Evolutionary conservation across 2,329 filamentous ascomycete genomes (phyloP).

Genomic region (Metarhizium humberi): DNA sequence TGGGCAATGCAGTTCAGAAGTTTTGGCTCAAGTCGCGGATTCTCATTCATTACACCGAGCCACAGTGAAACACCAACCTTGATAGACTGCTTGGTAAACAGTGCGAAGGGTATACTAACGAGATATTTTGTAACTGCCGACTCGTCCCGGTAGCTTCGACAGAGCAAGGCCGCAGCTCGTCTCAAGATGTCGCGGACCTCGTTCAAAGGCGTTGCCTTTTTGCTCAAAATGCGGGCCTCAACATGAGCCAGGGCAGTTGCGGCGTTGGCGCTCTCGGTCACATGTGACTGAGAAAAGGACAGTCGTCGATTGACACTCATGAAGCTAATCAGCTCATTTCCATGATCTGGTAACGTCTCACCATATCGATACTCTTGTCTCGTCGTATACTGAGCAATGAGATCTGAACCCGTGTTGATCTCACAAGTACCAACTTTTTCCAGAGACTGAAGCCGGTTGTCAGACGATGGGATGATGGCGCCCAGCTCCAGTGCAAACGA

Average conservation of each 20-base stretch:
- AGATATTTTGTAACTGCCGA: constrained; percentile 76
- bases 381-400: constrained; percentile 93
- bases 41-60: constrained; percentile 96
- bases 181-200: constrained; percentile 77
- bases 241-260: constrained; percentile 62
- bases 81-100: constrained; percentile 92
- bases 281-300: constrained; percentile 41
- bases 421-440: constrained; percentile 63
- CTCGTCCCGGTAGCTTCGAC: constrained; percentile 65
- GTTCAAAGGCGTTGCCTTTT: constrained; percentile 59
- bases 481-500: constrained; percentile 95
- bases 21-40: constrained; percentile 76
- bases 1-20: constrained; percentile 80
- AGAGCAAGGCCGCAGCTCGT: constrained; percentile 78
- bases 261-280: constrained; percentile 47
- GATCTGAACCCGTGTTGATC: constrained; percentile 90
- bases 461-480: constrained; percentile 72
- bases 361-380: constrained; percentile 91
- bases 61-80: constrained; percentile 92
- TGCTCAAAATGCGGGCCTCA: constrained; percentile 58
- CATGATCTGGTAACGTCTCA: constrained; percentile 62
- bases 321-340: constrained; percentile 54
- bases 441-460: constrained; percentile 77
- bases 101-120: constrained; percentile 82
- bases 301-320: constrained; percentile 45